A percentile compares a stretch with the other conserved stretches of the same genome.
phyloP scores from a whole-genome alignment of 129 eudicot species.

The Deinandra increscens region DNA sequence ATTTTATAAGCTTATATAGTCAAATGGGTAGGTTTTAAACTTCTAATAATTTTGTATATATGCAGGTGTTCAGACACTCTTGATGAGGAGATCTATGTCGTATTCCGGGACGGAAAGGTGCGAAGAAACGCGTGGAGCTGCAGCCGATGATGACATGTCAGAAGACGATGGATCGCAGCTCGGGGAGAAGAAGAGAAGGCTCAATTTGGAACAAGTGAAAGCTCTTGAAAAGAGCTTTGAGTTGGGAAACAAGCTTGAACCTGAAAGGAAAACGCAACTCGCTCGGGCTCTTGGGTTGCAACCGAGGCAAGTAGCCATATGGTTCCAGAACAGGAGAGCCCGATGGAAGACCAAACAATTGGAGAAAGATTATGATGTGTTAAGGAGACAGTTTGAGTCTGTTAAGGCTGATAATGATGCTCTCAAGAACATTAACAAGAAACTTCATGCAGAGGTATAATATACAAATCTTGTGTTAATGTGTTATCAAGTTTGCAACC shows the following conservation, averaged over 20 bases:
- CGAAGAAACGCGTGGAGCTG: slow-evolving; percentile 55
- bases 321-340: slow-evolving; percentile 97
- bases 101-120: slow-evolving; percentile 70
- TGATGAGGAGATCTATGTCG: slow-evolving; percentile 91
- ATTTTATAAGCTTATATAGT: background rate
- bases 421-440: slow-evolving; percentile 71
- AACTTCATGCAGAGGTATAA: slow-evolving; percentile 81
- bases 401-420: slow-evolving; percentile 85
- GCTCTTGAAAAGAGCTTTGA: slow-evolving; percentile 89
- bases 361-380: slow-evolving; percentile 75
- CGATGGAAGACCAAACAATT: slow-evolving; percentile 95
- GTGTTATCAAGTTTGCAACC: too few relatives aligned
- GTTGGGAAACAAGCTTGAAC: slow-evolving; percentile 75
- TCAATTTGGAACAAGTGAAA: slow-evolving; percentile 80
- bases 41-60: background rate
- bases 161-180: slow-evolving; percentile 81
- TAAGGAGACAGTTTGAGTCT: slow-evolving; percentile 74
- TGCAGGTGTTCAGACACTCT: slow-evolving; percentile 47
- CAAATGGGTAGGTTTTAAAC: slow-evolving; percentile 1
- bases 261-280: slow-evolving; percentile 77
- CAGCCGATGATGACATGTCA: slow-evolving; percentile 58
- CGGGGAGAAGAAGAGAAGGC: slow-evolving; percentile 88
- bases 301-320: slow-evolving; percentile 84
- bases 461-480: background rate
- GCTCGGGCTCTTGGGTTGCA: slow-evolving; percentile 85